Base-by-base conservation (phyloP, 192 early-diverging fungal genomes). In the Tieghemiomyces parasiticus region DNA sequence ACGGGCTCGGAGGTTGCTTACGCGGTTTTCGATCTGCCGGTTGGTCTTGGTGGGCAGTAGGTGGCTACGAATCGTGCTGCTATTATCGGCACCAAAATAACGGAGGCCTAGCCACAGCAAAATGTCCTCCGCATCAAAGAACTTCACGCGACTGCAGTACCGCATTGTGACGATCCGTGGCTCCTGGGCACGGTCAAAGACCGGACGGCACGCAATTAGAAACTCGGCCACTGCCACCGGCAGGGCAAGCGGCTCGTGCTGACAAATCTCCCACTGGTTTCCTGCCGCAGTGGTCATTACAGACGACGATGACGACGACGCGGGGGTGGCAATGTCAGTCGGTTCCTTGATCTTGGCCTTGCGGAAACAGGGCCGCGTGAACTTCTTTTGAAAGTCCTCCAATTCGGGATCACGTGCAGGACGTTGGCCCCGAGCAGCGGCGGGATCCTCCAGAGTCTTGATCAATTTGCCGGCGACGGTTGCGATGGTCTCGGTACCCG, bases 81-180 rank as follows among this genome's bases (percentile, higher is more conserved):
- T 56, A 35, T 78, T 71, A 16, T 78, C 76, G 32, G 61, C 47
- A 0, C 76, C 76, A 62, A 78, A 78, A 60, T 69, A 56, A 46
- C 69, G 64, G 59, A 78, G 38, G 0, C 76, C 76, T 38, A 60
- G 53, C 2, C 71, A 62, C 46, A 78, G 45, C 2, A 78, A 62
- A 25, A 61, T 35, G 32, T 78, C 76, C 30, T 78, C 76, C 25
- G 65, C 35, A 12, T 67, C 63, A 16, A 78, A 38, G 51, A 75
- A 75, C 52, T 67, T 71, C 3, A 78, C 71, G 33, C 76, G 73
- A 63, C 72, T 71, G 65, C 72, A 73, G 52, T 76, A 72, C 1
- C 69, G 60, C 58, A 72, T 66, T 25, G 59, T 72, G 2, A 75
- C 44, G 24, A 78, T 73, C 25, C 53, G 65, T 6, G 76, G 76